These are phyloP conservation scores for Pichia sp. DNA, from an alignment of 1,139 yeast genomes.

Conservation along the genomic window DNA sequence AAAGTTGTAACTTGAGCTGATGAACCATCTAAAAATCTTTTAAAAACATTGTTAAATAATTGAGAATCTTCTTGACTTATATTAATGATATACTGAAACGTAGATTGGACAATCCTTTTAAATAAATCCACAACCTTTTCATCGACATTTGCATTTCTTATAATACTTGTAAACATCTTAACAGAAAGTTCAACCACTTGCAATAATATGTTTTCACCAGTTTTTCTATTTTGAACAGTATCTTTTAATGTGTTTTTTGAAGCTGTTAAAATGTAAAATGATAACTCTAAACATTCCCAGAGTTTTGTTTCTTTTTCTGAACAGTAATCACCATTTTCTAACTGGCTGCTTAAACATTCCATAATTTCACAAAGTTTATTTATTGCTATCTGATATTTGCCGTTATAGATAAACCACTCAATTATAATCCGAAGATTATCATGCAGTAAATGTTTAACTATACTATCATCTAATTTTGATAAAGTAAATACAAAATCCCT, in stretches of 20 bases:
- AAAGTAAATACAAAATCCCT: conserved; percentile 17
- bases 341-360: conserved; percentile 18
- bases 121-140: conserved; percentile 28
- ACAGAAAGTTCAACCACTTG: conserved; percentile 24
- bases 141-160: conserved; percentile 8
- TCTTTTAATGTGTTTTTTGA: conserved; percentile 2
- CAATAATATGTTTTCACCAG: conserved; percentile 22
- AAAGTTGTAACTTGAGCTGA: conserved; percentile 38
- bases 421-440: conserved; percentile 27
- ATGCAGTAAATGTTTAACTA: conserved; percentile 28
- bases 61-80: conserved; percentile 22
- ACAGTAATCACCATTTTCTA: conserved; percentile 8
- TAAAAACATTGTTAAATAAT: conserved; percentile 46
- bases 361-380: conserved; percentile 19
- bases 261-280: conserved; percentile 33
- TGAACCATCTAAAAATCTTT: conserved; percentile 40
- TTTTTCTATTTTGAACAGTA: conserved; percentile 12
- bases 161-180: conserved; percentile 28
- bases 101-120: conserved; percentile 43
- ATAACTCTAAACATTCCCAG: conserved; percentile 33
- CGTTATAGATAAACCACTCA: conserved; percentile 18
- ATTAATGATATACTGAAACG: conserved; percentile 46
- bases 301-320: conserved; percentile 17
- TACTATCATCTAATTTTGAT: conserved; percentile 19
- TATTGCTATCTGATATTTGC: conserved; percentile 16